These are phyloP conservation scores for Exophiala spinifera DNA, from an alignment of 2,329 filamentous ascomycete genomes.

Conservation along the genomic window DNA sequence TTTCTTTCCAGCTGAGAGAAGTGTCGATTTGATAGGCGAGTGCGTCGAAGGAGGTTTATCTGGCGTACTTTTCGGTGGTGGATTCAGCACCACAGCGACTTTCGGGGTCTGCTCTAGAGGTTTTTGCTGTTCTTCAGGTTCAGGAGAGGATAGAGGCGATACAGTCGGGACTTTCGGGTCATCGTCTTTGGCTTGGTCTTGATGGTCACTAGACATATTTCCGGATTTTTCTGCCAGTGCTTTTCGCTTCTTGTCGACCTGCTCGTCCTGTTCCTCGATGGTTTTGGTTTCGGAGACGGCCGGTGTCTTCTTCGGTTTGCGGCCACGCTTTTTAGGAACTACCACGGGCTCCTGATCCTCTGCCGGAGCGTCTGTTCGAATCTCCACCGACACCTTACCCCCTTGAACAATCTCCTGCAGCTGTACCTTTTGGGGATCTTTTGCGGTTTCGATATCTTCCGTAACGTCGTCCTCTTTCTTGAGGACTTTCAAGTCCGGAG, in stretches of 20 bases:
- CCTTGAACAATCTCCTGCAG: slow-evolving; percentile 1
- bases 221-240: slow-evolving; percentile 18
- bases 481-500: slow-evolving; percentile 23
- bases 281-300: slow-evolving; percentile 5
- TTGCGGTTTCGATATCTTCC: slow-evolving; percentile 2
- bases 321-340: slow-evolving; percentile 29
- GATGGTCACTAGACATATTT: slow-evolving; percentile 6
- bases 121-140: slow-evolving; percentile 1
- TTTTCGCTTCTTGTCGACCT: not conserved
- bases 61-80: slow-evolving; percentile 11
- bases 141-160: slow-evolving; percentile 16
- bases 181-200: not conserved
- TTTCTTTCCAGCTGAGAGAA: slow-evolving; percentile 12
- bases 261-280: slow-evolving; percentile 3
- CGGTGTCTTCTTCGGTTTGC: slow-evolving; percentile 25
- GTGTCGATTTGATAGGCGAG: slow-evolving; percentile 26
- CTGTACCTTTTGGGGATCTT: not conserved
- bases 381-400: slow-evolving; percentile 22
- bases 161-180: slow-evolving; percentile 11
- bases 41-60: slow-evolving; percentile 25
- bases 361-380: slow-evolving; percentile 15
- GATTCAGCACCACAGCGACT: not conserved
- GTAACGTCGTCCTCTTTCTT: slow-evolving; percentile 19
- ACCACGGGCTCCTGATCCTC: slow-evolving; percentile 11
- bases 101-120: not conserved